Conservation (phyloP, 129 eudicot species). For the Smallanthus sonchifolius region DNA sequence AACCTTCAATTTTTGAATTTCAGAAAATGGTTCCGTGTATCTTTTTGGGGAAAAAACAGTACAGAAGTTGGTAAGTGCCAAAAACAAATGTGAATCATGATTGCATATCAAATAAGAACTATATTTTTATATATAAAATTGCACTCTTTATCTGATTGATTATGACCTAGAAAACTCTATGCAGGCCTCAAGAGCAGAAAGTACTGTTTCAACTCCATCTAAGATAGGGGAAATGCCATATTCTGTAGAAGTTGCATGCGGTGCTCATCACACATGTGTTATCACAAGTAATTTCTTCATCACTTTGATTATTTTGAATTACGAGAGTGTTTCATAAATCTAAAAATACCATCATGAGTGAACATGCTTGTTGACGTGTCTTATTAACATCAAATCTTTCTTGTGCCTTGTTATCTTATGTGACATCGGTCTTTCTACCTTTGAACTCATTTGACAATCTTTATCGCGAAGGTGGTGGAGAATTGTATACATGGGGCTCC, state of each 20-base stretch:
- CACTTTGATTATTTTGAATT: background rate
- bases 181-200: slow-evolving; percentile 65
- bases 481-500: slow-evolving; percentile 88
- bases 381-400: background rate
- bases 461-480: slow-evolving; percentile 62
- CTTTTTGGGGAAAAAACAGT: slow-evolving; percentile 77
- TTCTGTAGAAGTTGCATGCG: slow-evolving; percentile 84
- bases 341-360: slow-evolving; percentile 4
- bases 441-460: background rate
- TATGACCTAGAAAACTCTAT: slow-evolving; percentile 4
- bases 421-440: background rate
- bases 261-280: slow-evolving; percentile 95
- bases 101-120: background rate
- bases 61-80: slow-evolving; percentile 56
- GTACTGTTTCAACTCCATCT: slow-evolving; percentile 49
- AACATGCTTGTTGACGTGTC: background rate
- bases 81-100: slow-evolving; percentile 9
- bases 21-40: slow-evolving; percentile 79
- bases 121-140: background rate
- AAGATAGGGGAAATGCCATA: slow-evolving; percentile 47
- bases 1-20: slow-evolving; percentile 8
- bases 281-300: slow-evolving; percentile 52
- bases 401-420: background rate
- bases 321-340: background rate
- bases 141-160: slow-evolving; percentile 10